Evolutionary conservation across 768 basidiomycete species (phyloP).

Genomic region (Mycena latifolia): DNA sequence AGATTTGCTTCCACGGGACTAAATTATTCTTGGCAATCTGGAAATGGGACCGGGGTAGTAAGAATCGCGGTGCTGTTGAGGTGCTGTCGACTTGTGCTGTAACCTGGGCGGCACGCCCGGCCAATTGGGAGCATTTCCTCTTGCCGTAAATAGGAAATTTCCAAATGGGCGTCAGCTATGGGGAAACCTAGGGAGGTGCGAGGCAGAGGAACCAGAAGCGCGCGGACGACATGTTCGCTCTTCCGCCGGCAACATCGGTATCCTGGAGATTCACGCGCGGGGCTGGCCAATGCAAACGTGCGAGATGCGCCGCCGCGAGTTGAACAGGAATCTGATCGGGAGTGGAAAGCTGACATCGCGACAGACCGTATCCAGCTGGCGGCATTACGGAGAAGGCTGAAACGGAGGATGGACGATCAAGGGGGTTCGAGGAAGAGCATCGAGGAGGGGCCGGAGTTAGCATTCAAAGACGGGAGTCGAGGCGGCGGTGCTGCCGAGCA

Average conservation of each 20-base stretch:
- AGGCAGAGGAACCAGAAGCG: too few relatives aligned
- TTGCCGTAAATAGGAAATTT: constrained; percentile 25
- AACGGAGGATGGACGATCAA: constrained; percentile 13
- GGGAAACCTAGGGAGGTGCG: too few relatives aligned
- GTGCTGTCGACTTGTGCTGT: too few relatives aligned
- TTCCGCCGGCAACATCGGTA: neutral
- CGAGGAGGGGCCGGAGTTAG: constrained; percentile 29
- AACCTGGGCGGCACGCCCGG: too few relatives aligned
- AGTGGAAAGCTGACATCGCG: constrained; percentile 22
- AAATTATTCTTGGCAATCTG: too few relatives aligned
- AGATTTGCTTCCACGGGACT: too few relatives aligned
- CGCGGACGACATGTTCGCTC: too few relatives aligned
- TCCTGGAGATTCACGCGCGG: neutral
- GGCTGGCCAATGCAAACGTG: neutral
- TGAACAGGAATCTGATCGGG: neutral
- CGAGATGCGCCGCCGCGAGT: constrained; percentile 8
- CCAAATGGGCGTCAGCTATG: constrained; percentile 13
- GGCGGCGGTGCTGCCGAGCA: constrained; percentile 31
- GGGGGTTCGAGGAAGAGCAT: constrained; percentile 21
- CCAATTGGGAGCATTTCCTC: too few relatives aligned
- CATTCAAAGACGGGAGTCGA: neutral
- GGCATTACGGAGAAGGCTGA: constrained; percentile 15
- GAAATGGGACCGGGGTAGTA: too few relatives aligned
- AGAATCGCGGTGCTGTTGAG: too few relatives aligned
- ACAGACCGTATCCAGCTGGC: constrained; percentile 13